Base-by-base conservation (phyloP, 225 moss, liverwort and hornwort genomes). In the Rhytidiadelphus loreus region DNA sequence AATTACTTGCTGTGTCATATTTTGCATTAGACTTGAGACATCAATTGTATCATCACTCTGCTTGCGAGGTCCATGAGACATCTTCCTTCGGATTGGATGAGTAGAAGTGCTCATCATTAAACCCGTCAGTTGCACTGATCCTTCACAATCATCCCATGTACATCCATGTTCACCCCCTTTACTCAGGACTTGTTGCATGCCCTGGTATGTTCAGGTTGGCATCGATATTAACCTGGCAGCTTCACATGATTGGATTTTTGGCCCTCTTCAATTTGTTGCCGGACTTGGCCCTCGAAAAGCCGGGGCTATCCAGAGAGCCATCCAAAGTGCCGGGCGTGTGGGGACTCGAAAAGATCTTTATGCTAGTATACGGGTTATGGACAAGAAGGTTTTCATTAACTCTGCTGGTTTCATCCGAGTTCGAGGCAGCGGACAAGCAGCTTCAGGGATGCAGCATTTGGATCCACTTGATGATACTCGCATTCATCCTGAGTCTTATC, bases 381-480 rank as follows among this genome's bases (percentile, higher is more conserved):
- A 95, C 82, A 96, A 94, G 76, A 96, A 95, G 63, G 93, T 96
- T 65, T 99, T 99, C 78, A 96, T 99, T 6, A 99, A 99, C 85
- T 95, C 96, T 81, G 96, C 99, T 80, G 99, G 97, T 89, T 99
- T 96, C 86, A 95, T 99, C 62, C 96, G 99, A 80, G 96, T 99
- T 81, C 96, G 99, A 83, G 99, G 99, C 29, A 96, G 96, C 89
- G 99, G 99, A 52, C 97, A 97, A 92, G 99, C 97, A 78, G 96
- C 99, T 86, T 96, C 94, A 28, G 99, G 96, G 32, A 97, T 95
- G 88, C 97, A 97, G 79, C 95, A 96, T 90, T 90, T 97, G 92
- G 97, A 99, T 87, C 97, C 97, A 39, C 92, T 99, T n/a, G 97
- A 97, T 90, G 99, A 99, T 91, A 99, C 97, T 32, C 96, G 99